These are phyloP conservation scores for Kalmusia sp. DNA, from an alignment of 2,329 filamentous ascomycete genomes.

Conservation along the genomic window DNA sequence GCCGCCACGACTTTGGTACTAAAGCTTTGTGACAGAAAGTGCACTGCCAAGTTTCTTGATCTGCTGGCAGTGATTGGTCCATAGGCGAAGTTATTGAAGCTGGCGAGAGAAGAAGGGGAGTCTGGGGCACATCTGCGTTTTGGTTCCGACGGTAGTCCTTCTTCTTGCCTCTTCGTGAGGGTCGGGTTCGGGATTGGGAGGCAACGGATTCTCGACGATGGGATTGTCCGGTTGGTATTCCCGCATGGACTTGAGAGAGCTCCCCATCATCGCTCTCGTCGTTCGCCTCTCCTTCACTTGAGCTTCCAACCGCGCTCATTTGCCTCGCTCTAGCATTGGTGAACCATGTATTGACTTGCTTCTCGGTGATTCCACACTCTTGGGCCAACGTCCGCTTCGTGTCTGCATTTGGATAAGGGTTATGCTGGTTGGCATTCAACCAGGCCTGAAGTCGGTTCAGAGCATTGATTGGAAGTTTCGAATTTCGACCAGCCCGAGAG, in stretches of 20 bases:
- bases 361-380: constrained; percentile 41
- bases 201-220: constrained; percentile 16
- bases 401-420: constrained; percentile 40
- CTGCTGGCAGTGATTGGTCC: background rate
- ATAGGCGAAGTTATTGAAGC: constrained; percentile 9
- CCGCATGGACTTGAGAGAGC: constrained; percentile 11
- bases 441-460: constrained; percentile 35
- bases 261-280: constrained; percentile 20
- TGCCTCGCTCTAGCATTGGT: constrained; percentile 42
- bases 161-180: constrained; percentile 44
- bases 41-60: constrained; percentile 41
- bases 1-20: constrained; percentile 44
- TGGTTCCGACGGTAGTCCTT: constrained; percentile 39
- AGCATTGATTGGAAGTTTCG: constrained; percentile 39
- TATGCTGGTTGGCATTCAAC: constrained; percentile 35
- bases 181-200: constrained; percentile 3
- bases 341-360: constrained; percentile 46
- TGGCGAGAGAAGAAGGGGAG: constrained; percentile 18
- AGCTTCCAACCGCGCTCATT: constrained; percentile 24
- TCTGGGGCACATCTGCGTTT: constrained; percentile 5
- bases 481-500: constrained; percentile 35
- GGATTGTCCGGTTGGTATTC: constrained; percentile 1
- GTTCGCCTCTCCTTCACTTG: constrained; percentile 28
- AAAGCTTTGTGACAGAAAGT: constrained; percentile 40
- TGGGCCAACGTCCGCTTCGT: constrained; percentile 37